Base-by-base conservation (phyloP, 257 asterid genomes). In the Cinchona pubescens region DNA sequence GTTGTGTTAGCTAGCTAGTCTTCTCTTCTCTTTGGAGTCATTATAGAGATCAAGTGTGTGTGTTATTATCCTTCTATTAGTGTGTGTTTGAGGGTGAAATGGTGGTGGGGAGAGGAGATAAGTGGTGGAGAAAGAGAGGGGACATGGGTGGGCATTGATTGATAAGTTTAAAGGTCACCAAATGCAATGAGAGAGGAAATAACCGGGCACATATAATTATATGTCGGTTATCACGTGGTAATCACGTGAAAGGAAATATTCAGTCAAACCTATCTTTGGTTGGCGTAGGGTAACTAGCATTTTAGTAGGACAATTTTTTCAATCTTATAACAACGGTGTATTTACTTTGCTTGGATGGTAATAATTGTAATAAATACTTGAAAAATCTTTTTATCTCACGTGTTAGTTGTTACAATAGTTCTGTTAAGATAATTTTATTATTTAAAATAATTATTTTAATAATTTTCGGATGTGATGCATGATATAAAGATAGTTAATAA, bases 131-230 rank as follows among this genome's bases (percentile, higher is more conserved):
- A n/a, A 60, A 35, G 77, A 55, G 63, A 48, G 46, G 43, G 18
- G 34, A 25, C 4, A n/a, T n/a, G n/a, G n/a, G n/a, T n/a, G n/a
- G 64, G 56, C 11, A 42, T 61, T 11, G 4, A 49, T 58, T 64
- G 79, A 79, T 58, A 58, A 68, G 71, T 53, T 29, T 59, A 67
- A 30, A 25, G 25, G 63, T 49, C 51, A 59, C 12, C 42, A 15
- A 43, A 13, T 30, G 73, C 12, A 14, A 2, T 16, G 21, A 14
- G 56, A 46, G 69, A 65, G 6, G 60, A 67, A 74, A 74, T 60
- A 75, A 74, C 75, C 18, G 34, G 62, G 72, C 19, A 53, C 11
- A 16, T 1, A 7, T 7, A 12, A 16, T n/a, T n/a, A n/a, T n/a
- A n/a, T 3, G 6, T 19, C 60, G 1, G 35, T 38, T 38, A 27